Evolutionary conservation across 176 grass and related monocot genomes (phyloP).

Genomic region (Aechmea fasciata): DNA sequence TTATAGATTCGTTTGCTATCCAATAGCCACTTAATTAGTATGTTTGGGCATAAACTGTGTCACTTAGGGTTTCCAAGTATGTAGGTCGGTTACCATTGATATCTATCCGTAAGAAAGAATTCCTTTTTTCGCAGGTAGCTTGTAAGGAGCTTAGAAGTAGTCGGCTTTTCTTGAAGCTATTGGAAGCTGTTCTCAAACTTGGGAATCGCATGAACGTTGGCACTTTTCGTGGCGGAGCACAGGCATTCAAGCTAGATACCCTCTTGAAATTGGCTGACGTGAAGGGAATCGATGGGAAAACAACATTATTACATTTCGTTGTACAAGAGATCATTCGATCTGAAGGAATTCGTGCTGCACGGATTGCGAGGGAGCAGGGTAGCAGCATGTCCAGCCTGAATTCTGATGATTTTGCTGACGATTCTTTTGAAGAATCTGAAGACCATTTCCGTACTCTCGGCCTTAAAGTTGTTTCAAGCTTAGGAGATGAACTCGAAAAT

Average conservation of each 20-base stretch:
- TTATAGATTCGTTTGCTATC: no score
- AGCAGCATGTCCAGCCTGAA: constrained; percentile 15
- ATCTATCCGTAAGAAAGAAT: background rate
- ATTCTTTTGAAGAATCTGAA: constrained; percentile 31
- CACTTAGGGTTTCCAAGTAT: no score
- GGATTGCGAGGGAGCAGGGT: constrained; percentile 34
- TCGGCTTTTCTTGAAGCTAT: constrained; percentile 72
- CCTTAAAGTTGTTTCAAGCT: constrained; percentile 54
- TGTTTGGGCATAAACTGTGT: no score
- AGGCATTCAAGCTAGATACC: constrained; percentile 83
- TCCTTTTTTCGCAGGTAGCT: constrained; percentile 40
- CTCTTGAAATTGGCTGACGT: constrained; percentile 75
- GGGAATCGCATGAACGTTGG: constrained; percentile 85
- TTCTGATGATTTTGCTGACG: constrained; percentile 22
- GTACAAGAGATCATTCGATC: constrained; percentile 69
- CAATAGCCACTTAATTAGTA: no score
- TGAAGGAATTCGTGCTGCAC: constrained; percentile 58
- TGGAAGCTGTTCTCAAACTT: constrained; percentile 88
- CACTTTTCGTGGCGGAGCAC: constrained; percentile 73
- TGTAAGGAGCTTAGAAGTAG: constrained; percentile 67
- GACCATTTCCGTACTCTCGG: constrained; percentile 54
- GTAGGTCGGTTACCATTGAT: no score
- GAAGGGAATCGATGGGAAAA: constrained; percentile 82
- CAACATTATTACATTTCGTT: constrained; percentile 83
- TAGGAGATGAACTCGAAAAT: constrained; percentile 57